phyloP scores from a whole-genome alignment of 106 monocot species.

The Cymbidium sinense region DNA sequence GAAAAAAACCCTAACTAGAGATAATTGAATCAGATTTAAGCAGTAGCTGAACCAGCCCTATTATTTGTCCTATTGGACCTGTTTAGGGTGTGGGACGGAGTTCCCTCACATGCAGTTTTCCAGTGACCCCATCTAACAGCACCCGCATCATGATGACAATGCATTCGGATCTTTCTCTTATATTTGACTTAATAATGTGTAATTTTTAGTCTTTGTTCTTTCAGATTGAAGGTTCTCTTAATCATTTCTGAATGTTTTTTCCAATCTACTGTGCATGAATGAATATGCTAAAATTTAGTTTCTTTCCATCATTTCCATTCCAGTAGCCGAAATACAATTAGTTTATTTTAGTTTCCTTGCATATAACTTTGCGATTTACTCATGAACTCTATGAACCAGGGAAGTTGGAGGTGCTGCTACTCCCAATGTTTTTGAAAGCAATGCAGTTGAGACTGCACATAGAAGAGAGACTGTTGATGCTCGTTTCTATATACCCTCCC shows the following conservation, averaged over 20 bases:
- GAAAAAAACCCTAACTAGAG: no score
- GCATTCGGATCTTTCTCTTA: not conserved
- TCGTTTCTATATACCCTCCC: conserved; percentile 17
- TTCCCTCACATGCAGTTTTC: no score
- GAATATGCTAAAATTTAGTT: not conserved
- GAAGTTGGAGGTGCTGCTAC: conserved; percentile 20
- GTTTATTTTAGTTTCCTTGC: not conserved
- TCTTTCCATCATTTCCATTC: not conserved
- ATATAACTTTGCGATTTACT: not conserved
- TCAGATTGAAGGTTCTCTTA: not conserved
- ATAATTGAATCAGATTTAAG: no score
- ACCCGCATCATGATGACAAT: not conserved
- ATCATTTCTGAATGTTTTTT: not conserved
- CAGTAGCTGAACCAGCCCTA: no score
- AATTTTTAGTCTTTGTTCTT: not conserved
- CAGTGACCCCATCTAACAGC: no score
- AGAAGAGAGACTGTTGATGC: conserved; percentile 20
- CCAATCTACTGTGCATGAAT: not conserved
- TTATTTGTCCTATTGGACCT: no score
- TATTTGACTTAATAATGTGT: not conserved
- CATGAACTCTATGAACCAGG: conserved; percentile 25
- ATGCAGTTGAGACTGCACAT: conserved; percentile 15
- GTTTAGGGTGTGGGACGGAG: no score
- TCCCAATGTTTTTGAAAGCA: conserved; percentile 21
- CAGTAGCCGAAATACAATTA: not conserved